These are phyloP conservation scores for Phaeomoniella chlamydospora DNA, from an alignment of 2,329 filamentous ascomycete genomes.

Conservation along the genomic window DNA sequence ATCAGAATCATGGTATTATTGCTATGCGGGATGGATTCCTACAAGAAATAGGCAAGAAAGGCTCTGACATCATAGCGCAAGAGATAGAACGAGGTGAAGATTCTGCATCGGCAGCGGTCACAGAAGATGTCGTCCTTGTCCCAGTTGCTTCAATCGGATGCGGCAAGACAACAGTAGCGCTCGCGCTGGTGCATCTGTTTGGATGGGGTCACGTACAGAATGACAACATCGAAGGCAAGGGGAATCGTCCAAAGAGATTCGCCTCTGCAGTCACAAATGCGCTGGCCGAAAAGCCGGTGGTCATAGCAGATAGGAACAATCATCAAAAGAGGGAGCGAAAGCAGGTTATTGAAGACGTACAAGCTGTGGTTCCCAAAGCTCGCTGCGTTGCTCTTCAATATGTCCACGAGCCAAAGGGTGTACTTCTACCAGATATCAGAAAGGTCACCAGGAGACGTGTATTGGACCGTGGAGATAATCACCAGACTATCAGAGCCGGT, in stretches of 20 bases:
- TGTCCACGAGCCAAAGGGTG: conserved; percentile 51
- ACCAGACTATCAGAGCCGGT: conserved; percentile 89
- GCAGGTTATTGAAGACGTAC: conserved; percentile 72
- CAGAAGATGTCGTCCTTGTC: conserved; percentile 61
- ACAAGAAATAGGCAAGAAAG: conserved; percentile 66
- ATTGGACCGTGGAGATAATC: conserved; percentile 77
- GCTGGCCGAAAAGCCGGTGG: conserved; percentile 52
- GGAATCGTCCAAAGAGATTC: conserved; percentile 62
- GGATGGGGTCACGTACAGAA: conserved; percentile 91
- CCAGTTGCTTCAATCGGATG: conserved; percentile 90
- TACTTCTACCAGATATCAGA: conserved; percentile 56
- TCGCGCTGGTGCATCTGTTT: conserved; percentile 71
- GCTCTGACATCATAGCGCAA: conserved; percentile 73
- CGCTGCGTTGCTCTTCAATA: conserved; percentile 79
- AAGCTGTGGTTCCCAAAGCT: conserved; percentile 44
- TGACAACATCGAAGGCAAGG: conserved; percentile 77
- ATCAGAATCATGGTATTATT: conserved; percentile 89
- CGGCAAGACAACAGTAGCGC: conserved; percentile 84
- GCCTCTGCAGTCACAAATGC: conserved; percentile 53
- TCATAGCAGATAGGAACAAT: conserved; percentile 90
- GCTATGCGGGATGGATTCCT: conserved; percentile 78
- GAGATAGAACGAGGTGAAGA: conserved; percentile 34
- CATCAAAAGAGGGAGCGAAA: conserved; percentile 75
- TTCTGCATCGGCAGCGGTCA: conserved; percentile 36
- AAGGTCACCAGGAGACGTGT: conserved; percentile 65